Base-by-base conservation (phyloP, 108 stramenopile genomes). In the Seminavis robusta region DNA sequence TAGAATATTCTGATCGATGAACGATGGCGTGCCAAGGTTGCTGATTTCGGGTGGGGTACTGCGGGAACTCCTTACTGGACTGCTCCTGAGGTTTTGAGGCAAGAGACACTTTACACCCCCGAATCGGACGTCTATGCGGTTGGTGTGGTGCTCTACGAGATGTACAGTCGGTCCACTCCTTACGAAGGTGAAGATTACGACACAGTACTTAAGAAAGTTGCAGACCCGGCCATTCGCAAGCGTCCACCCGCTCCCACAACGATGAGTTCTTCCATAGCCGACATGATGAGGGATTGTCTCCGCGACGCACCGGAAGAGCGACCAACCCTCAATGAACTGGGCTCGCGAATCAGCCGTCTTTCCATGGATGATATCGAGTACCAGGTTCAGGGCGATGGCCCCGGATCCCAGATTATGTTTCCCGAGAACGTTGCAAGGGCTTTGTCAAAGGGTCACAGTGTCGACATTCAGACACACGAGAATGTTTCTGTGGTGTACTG, bases 1-100 rank as follows among this genome's bases (percentile, higher is more conserved):
- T 61, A 63, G 37, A 81, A 81, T 38, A 56, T 81, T 15, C 40
- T 81, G 17, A 67, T 81, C 15, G 80, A 81, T 42, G 27, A 39
- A 16, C 38, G 47, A 6, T 74, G 74, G 38, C 67, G 64, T 10
- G 80, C 80, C 43, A 81, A 81, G 43, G 42, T 77, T 37, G 75
- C 70, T 28, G 75, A 61, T 19, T 42, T 63, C 45, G 82, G 82
- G 15, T 44, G 79, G 48, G 49, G 59, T n/a, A n/a, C n/a, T n/a
- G 25, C 56, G 32, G 95, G 95, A 10, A 88, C 93, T 13, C 95
- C 95, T 10, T 93, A 72, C 65, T 96, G 95, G 95, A 96, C 94
- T 93, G 90, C 87, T 0, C 92, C 92, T 4, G 92, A 86, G 50
- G 29, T 77, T n/a, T 41, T 77, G 17, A 40, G 71, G 10, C 54